These are phyloP conservation scores for Binderoboletus segoi DNA, from an alignment of 1,284 basidiomycete genomes.

Conservation along the genomic window DNA sequence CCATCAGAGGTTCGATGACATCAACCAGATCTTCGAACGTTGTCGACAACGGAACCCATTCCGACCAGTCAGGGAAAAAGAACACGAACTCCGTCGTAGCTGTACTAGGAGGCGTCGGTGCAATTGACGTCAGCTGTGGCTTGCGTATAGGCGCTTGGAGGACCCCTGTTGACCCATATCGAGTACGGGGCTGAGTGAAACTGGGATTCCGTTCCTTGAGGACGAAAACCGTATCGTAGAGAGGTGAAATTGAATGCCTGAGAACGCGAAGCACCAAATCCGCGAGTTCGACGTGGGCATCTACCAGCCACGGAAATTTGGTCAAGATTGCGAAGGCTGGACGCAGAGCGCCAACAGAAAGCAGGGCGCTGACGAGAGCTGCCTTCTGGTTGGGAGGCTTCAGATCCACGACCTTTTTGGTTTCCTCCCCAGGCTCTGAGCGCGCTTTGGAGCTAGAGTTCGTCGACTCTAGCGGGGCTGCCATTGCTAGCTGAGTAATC, in stretches of 20 bases:
- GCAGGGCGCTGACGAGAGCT: conserved; percentile 77
- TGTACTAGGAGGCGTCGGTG: conserved; percentile 78
- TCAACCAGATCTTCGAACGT: conserved; percentile 69
- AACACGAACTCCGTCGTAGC: conserved; percentile 75
- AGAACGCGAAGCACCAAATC: conserved; percentile 81
- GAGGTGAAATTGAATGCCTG: conserved; percentile 63
- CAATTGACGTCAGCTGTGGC: conserved; percentile 64
- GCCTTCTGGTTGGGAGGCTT: conserved; percentile 81
- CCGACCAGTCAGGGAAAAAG: conserved; percentile 86
- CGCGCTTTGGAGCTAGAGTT: conserved; percentile 42
- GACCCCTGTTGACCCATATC: conserved; percentile 60
- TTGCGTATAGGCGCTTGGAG: conserved; percentile 56
- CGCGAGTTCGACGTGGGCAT: conserved; percentile 80
- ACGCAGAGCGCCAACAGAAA: conserved; percentile 83
- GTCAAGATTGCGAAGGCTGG: conserved; percentile 80
- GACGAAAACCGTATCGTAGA: conserved; percentile 62
- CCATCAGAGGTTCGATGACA: conserved; percentile 75
- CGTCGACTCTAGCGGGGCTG: conserved; percentile 80
- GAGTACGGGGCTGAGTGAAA: conserved; percentile 62
- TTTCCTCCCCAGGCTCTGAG: conserved; percentile 40
- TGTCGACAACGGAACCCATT: conserved; percentile 68
- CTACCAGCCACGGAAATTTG: conserved; percentile 85
- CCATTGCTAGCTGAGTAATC: conserved; percentile 84
- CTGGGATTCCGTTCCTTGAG: conserved; percentile 58
- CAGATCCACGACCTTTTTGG: conserved; percentile 45